Percentiles rank a stretch among this genome's conserved stretches.
Evolutionary conservation across 1,284 basidiomycete genomes (phyloP).

Genomic region (Leccinum insolens): DNA sequence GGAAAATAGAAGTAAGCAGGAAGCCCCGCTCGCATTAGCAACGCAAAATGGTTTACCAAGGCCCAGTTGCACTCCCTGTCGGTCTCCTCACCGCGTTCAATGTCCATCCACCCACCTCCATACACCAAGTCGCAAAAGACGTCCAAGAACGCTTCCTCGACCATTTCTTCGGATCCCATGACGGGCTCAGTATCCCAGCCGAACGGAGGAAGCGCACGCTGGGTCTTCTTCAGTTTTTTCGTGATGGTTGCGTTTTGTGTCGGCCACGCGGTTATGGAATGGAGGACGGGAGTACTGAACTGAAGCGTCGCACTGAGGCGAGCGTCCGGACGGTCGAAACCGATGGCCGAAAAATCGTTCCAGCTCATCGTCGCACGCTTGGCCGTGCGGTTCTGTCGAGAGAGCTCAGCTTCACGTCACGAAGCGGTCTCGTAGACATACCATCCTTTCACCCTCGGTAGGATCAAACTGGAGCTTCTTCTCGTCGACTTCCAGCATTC

Average conservation of each 20-base stretch:
- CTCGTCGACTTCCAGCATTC: slow-evolving; percentile 50
- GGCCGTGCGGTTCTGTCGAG: slow-evolving; percentile 58
- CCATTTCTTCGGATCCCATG: slow-evolving; percentile 68
- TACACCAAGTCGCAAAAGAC: slow-evolving; percentile 86
- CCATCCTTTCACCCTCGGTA: slow-evolving; percentile 81
- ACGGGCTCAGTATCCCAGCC: slow-evolving; percentile 86
- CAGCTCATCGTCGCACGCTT: slow-evolving; percentile 83
- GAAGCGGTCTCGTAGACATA: slow-evolving; percentile 40
- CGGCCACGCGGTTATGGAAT: slow-evolving; percentile 72
- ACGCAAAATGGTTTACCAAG: slow-evolving; percentile 59
- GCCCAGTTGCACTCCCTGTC: slow-evolving; percentile 90
- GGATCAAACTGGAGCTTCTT: slow-evolving; percentile 85
- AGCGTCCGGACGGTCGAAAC: slow-evolving; percentile 77
- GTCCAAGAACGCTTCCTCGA: slow-evolving; percentile 87
- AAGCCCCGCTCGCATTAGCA: neutral
- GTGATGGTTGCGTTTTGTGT: slow-evolving; percentile 70
- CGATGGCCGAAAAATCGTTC: slow-evolving; percentile 82
- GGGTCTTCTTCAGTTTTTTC: slow-evolving; percentile 80
- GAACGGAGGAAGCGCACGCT: slow-evolving; percentile 78
- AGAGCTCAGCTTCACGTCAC: slow-evolving; percentile 9
- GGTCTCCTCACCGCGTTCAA: slow-evolving; percentile 70
- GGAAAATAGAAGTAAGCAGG: slow-evolving; percentile 31
- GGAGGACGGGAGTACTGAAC: slow-evolving; percentile 71
- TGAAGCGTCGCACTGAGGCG: slow-evolving; percentile 79
- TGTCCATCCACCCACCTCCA: slow-evolving; percentile 78